Evolutionary conservation across 805 yeast genomes (phyloP), one percentile per base, ranked within the genome.

Genomic region (Wickerhamomyces bovis): DNA sequence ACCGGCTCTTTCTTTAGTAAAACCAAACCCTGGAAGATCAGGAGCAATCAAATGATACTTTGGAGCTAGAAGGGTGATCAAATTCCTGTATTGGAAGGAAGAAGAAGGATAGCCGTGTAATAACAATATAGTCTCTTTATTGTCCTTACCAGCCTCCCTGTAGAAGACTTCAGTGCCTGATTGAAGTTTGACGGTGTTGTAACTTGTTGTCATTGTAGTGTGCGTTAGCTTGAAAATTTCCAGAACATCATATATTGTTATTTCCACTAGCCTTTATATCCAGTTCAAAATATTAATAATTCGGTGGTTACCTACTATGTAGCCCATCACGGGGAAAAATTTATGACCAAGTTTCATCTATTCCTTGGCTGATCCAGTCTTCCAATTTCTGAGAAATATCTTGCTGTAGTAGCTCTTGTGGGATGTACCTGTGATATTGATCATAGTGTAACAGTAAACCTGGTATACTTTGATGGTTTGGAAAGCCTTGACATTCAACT

Each of bases 101-200:
- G 77, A 70, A 4, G 73, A 60, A 11, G 77, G 77, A 47, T 58
- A 72, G 2, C 77, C 77, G 50, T 72, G 77, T 20, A 72, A 62
- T 39, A 72, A 59, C 22, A 72, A 51, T n/a, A 72, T 46, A 8
- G 53, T 55, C 6, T 71, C 69, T 11, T 61, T 56, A 18, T 44
- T 31, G 59, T 65, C 8, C 59, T 65, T 43, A 54, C 80, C 60
- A 55, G 75, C 66, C 61, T 75, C 62, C 23, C 73, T 42, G 63
- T 71, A 54, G 65, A 65, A 52, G 58, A 75, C 58, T 44, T 70
- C 55, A 46, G 28, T 19, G 19, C 44, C 49, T 13, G 46, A 42
- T 22, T 7, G 7, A 18, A 30, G 9, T 16, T 30, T 30, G 18
- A 30, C 10, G 15, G 35, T 30, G 18, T 30, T 30, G 10, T 30